These are phyloP conservation scores for Ilex paraguariensis DNA, from an alignment of 305 asterid species.

Conservation along the genomic window DNA sequence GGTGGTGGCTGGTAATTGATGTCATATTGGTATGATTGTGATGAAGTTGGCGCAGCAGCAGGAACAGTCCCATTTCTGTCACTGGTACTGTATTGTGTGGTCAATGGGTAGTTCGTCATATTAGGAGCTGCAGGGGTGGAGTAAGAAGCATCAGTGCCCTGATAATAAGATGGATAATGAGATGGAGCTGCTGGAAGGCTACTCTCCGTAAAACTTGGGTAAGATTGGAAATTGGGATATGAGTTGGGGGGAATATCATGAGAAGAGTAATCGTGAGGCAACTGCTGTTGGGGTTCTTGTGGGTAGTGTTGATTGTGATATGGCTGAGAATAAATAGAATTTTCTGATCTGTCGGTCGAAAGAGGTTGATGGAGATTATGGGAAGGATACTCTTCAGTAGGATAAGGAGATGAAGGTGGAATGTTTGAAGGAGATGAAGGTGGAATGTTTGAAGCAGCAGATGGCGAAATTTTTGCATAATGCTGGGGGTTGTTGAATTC, in stretches of 20 bases:
- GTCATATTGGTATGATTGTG: constrained; percentile 49
- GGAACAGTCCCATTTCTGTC: constrained; percentile 39
- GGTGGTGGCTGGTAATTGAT: constrained; percentile 74
- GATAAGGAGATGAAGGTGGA: constrained; percentile 38
- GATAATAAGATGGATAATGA: constrained; percentile 60
- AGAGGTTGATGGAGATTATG: constrained; percentile 23
- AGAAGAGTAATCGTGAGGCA: constrained; percentile 45
- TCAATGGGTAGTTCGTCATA: constrained; percentile 30
- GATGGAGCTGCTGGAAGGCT: constrained; percentile 67
- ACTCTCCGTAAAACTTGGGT: constrained; percentile 70
- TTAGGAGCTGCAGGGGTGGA: constrained; percentile 38
- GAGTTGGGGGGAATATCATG: constrained; percentile 42
- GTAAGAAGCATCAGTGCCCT: constrained; percentile 54
- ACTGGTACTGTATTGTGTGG: constrained; percentile 32
- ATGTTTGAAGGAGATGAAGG: constrained; percentile 28
- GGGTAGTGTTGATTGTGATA: constrained; percentile 52
- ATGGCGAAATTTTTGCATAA: constrained; percentile 28
- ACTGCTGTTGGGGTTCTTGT: constrained; percentile 42
- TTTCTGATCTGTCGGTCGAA: constrained; percentile 22
- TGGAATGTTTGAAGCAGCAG: constrained; percentile 32
- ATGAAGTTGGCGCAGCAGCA: constrained; percentile 32
- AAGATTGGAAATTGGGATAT: constrained; percentile 67
- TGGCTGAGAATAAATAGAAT: constrained; percentile 41
- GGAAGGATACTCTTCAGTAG: constrained; percentile 36
- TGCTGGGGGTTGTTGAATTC: constrained; percentile 28